A percentile compares a stretch with the other conserved stretches of the same genome.
phyloP scores from a whole-genome alignment of 177 flowering plant species.

The Tripterygium wilfordii region DNA sequence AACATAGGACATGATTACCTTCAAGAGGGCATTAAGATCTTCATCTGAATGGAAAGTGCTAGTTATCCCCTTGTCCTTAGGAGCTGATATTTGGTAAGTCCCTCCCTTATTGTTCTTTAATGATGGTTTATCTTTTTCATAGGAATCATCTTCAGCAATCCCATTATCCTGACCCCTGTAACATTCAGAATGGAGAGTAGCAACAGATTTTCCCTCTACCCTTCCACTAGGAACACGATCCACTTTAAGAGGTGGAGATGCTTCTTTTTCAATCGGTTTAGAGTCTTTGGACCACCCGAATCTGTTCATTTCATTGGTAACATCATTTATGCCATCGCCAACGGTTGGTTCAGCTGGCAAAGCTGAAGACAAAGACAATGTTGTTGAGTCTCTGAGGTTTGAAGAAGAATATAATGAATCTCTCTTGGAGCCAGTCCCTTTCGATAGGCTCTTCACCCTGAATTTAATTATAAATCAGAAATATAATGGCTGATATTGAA shows the following conservation, averaged over 20 bases:
- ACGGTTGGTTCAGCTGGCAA: constrained; percentile 22
- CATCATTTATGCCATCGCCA: constrained; percentile 27
- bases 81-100: constrained; percentile 4
- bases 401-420: constrained; percentile 38
- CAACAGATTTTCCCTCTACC: constrained; percentile 26
- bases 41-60: constrained; percentile 21
- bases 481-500: background rate
- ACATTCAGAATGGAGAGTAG: constrained; percentile 25
- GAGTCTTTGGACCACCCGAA: constrained; percentile 69
- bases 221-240: constrained; percentile 43
- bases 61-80: constrained; percentile 16
- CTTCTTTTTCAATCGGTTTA: constrained; percentile 40
- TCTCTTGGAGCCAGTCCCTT: constrained; percentile 51
- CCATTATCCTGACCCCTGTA: constrained; percentile 26
- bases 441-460: constrained; percentile 86
- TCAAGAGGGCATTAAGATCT: constrained; percentile 38
- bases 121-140: constrained; percentile 24
- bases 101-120: constrained; percentile 17
- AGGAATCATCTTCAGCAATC: constrained; percentile 22
- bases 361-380: constrained; percentile 40
- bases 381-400: constrained; percentile 58
- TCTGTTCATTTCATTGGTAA: constrained; percentile 33
- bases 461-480: constrained; percentile 5
- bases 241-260: constrained; percentile 25
- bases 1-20: constrained; percentile 30